These are phyloP conservation scores for Calonectria leucothoes DNA, from an alignment of 2,329 filamentous ascomycete species.

Conservation along the genomic window DNA sequence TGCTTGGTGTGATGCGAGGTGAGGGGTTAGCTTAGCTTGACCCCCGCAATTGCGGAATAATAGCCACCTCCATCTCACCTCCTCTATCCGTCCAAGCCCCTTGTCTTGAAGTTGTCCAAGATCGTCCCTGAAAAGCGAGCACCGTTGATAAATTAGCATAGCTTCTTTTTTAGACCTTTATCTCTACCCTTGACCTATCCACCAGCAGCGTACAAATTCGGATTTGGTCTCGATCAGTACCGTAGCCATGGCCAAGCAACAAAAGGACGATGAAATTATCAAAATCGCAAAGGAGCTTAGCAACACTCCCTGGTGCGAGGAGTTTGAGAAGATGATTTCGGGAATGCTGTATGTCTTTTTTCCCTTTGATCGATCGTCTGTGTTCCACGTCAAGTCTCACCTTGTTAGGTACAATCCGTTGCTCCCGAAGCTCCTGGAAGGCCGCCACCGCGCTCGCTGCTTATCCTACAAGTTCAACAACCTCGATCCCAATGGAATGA, in stretches of 20 bases:
- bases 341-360: conserved; percentile 28
- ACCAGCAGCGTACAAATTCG: no score
- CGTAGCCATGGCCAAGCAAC: conserved; percentile 15
- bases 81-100: background rate
- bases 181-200: no score
- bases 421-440: conserved; percentile 29
- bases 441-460: conserved; percentile 35
- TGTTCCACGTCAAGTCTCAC: background rate
- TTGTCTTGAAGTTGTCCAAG: background rate
- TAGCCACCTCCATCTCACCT: background rate
- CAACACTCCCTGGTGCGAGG: conserved; percentile 22
- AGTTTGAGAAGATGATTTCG: conserved; percentile 33
- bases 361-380: no score
- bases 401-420: conserved; percentile 35
- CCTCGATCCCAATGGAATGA: conserved; percentile 34
- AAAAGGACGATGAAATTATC: conserved; percentile 22
- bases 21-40: no score
- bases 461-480: conserved; percentile 38
- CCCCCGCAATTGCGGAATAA: background rate
- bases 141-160: no score
- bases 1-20: background rate
- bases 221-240: background rate
- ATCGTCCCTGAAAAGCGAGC: background rate
- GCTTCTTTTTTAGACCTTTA: no score
- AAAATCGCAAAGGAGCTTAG: conserved; percentile 21